phyloP scores from a whole-genome alignment of 140 eudicot genomes.

The Anethum foeniculum region DNA sequence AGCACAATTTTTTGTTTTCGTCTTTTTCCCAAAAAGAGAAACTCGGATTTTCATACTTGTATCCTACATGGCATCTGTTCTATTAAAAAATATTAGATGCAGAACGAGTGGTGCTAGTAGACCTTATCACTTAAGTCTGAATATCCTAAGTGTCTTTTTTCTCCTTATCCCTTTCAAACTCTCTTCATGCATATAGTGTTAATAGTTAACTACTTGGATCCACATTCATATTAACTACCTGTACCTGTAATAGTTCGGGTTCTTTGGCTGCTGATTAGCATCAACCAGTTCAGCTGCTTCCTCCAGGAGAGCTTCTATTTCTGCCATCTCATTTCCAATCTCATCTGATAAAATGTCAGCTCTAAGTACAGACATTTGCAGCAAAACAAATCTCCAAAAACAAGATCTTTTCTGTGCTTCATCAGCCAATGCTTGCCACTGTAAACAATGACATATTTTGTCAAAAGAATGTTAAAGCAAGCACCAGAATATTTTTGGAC shows the following conservation, averaged over 20 bases:
- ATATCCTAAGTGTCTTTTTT: neutral
- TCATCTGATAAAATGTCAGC: conserved; percentile 61
- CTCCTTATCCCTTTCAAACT: neutral
- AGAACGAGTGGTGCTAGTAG: neutral
- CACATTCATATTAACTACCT: conserved; percentile 22
- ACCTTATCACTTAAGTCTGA: neutral
- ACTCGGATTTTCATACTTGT: neutral
- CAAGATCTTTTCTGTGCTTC: conserved; percentile 68
- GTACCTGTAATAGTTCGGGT: conserved; percentile 93
- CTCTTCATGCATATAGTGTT: neutral
- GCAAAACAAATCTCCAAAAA: conserved; percentile 89
- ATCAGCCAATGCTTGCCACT: conserved; percentile 90
- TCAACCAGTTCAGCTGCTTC: conserved; percentile 98
- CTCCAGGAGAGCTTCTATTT: conserved; percentile 78
- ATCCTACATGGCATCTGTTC: neutral
- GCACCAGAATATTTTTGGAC: neutral
- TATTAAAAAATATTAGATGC: neutral
- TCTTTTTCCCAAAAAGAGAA: neutral
- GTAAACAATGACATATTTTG: conserved; percentile 10
- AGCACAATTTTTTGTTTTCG: neutral
- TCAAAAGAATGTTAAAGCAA: conserved; percentile 7
- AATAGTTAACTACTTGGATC: neutral
- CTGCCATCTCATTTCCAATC: conserved; percentile 72
- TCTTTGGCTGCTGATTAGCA: conserved; percentile 47
- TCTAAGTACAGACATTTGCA: conserved; percentile 55